Base-by-base conservation (phyloP, 2,329 filamentous ascomycete genomes). In the Scytalidium lignicola region DNA sequence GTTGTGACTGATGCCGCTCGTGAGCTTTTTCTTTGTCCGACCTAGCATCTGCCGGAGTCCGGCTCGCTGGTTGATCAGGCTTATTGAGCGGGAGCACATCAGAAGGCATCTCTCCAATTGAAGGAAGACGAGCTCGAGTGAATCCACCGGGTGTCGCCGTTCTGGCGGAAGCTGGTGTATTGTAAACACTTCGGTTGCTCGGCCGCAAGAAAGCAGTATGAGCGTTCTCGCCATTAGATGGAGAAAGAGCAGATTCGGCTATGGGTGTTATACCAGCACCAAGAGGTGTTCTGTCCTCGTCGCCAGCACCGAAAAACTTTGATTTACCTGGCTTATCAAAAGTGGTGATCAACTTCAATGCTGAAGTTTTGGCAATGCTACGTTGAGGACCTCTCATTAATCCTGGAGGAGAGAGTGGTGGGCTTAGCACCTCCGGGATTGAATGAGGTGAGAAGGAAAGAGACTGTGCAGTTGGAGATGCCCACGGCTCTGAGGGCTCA, bases 291-390 rank as follows among this genome's bases (percentile, higher is more conserved):
- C 73, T 74, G 8, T 79, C 79, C 29, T 75, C 78, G 44, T 83
- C 80, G 5, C 67, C 70, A 37, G 71, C 65, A 0, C 73, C 70
- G 57, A 84, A 81, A 68, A 88, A 83, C 67, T 81, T 83, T 47
- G 83, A 80, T 53, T 85, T 83, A 3, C 66, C 72, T 3, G 70
- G 70, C 42, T 74, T 74, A 43, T 83, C 80, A 61, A 99, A 97
- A 0, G 87, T 85, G 0, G 93, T 97, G 60, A 97, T 95, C 2
- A 97, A 79, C 66, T 95, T 96, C 52, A 97, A 73, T 0, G 92
- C 83, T 9, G 90, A 88, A 22, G 86, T 85, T 70, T 95, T 95
- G 12, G 85, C 82, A 46, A 89, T 82, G 69, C 78, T 78, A 55
- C 78, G 71, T 64, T 80, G 74, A 47, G 80, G 78, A 2, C 79